phyloP scores from a whole-genome alignment of 2,329 filamentous ascomycete species.

The Penicillium sp. region DNA sequence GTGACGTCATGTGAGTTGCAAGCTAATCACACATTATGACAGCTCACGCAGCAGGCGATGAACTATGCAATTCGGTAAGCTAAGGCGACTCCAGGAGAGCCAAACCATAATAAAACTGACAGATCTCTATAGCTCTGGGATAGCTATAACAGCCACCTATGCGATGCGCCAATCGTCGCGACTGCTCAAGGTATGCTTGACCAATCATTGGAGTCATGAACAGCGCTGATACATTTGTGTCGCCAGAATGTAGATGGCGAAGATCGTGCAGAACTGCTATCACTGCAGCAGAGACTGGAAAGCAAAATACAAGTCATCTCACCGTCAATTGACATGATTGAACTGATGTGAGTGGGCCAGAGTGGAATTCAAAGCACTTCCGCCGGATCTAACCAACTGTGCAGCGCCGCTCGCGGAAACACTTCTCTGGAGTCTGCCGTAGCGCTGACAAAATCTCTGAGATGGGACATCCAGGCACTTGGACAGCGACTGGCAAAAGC shows the following conservation, averaged over 20 bases:
- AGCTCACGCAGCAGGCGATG: slow-evolving; percentile 76
- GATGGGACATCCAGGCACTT: slow-evolving; percentile 78
- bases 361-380: not conserved
- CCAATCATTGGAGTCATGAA: not conserved
- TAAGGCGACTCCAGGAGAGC: slow-evolving; percentile 13
- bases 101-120: slow-evolving; percentile 9
- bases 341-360: slow-evolving; percentile 69
- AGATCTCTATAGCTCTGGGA: slow-evolving; percentile 60
- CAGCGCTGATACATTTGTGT: slow-evolving; percentile 6
- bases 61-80: slow-evolving; percentile 78
- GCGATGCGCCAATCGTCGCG: slow-evolving; percentile 80
- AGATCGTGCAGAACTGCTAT: slow-evolving; percentile 68
- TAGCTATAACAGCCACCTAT: slow-evolving; percentile 81
- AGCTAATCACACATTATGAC: slow-evolving; percentile 20
- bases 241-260: slow-evolving; percentile 67
- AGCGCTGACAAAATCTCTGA: slow-evolving; percentile 75
- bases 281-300: slow-evolving; percentile 72
- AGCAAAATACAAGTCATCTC: slow-evolving; percentile 89
- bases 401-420: slow-evolving; percentile 68
- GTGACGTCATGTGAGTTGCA: slow-evolving; percentile 11
- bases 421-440: slow-evolving; percentile 83
- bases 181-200: slow-evolving; percentile 61
- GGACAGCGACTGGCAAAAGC: slow-evolving; percentile 73
- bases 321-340: slow-evolving; percentile 87
- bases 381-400: not conserved